Conservation (phyloP, 2,329 filamentous ascomycete genomes). For the Colletotrichum spinosum region DNA sequence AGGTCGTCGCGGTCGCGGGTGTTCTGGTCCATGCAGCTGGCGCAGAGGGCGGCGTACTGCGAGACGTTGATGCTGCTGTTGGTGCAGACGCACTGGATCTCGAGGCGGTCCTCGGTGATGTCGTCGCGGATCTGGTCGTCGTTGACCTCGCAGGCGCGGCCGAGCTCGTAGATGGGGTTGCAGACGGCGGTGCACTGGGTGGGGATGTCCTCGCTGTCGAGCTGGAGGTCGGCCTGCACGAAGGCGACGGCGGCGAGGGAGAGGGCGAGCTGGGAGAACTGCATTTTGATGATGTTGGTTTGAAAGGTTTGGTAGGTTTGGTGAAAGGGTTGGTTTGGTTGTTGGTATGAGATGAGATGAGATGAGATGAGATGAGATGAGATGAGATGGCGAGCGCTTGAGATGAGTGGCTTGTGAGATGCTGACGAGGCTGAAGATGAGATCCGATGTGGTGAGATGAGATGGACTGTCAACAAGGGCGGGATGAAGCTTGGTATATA, state of each 20-base stretch:
- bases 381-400: too few species aligned
- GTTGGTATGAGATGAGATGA: too few species aligned
- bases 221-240: slow-evolving; percentile 35
- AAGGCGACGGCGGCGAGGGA: slow-evolving; percentile 31
- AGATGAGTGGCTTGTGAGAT: not conserved
- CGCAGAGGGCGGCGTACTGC: slow-evolving; percentile 46
- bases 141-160: slow-evolving; percentile 36
- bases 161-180: slow-evolving; percentile 36
- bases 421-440: not conserved
- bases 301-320: too few species aligned
- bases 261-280: slow-evolving; percentile 35
- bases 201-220: slow-evolving; percentile 39
- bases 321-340: too few species aligned
- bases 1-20: slow-evolving; percentile 36
- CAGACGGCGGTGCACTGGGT: slow-evolving; percentile 38
- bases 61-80: slow-evolving; percentile 54
- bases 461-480: not conserved
- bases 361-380: too few species aligned
- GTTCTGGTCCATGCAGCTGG: slow-evolving; percentile 39
- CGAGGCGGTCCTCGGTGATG: slow-evolving; percentile 50
- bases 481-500: slow-evolving; percentile 33
- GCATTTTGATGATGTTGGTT: slow-evolving; percentile 23
- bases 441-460: slow-evolving; percentile 4
- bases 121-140: slow-evolving; percentile 43
- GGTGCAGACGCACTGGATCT: slow-evolving; percentile 54